These are phyloP conservation scores for Naegleria gruberi DNA, from an alignment of 208 protist genomes.

Conservation along the genomic window DNA sequence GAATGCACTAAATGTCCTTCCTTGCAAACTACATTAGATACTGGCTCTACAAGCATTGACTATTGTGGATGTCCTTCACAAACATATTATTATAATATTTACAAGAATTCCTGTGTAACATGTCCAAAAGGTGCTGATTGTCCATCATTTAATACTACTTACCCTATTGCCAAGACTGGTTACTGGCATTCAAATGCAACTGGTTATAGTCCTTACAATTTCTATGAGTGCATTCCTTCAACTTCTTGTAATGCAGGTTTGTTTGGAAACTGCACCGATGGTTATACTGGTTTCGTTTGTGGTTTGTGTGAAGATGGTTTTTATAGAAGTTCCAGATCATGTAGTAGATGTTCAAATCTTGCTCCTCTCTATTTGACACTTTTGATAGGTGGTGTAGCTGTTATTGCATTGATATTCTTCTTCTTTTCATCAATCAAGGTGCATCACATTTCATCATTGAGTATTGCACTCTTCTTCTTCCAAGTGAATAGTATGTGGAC, in stretches of 20 bases:
- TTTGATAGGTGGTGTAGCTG: not conserved
- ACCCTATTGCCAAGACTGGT: not conserved
- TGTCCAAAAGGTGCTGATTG: not conserved
- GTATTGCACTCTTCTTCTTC: conserved; percentile 1
- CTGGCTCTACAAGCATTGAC: not conserved
- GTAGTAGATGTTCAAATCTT: not conserved
- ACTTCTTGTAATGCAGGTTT: not conserved
- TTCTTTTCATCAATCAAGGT: not conserved
- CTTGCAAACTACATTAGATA: not conserved
- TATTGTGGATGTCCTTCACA: not conserved
- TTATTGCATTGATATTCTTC: not conserved
- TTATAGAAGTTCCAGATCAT: not conserved
- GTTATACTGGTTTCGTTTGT: not conserved
- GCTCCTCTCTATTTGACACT: not conserved
- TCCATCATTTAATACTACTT: not conserved
- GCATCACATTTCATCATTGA: not conserved
- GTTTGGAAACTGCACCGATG: not conserved
- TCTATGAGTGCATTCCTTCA: not conserved
- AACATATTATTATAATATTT: not conserved
- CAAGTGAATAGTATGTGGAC: not conserved
- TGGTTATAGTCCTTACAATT: not conserved
- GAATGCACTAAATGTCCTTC: not conserved
- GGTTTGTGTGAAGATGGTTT: not conserved
- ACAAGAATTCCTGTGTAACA: not conserved
- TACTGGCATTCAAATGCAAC: not conserved